Evolutionary conservation across 2,329 filamentous ascomycete genomes (phyloP), one percentile per base, ranked within the genome.

Genomic region (Nemania serpens): DNA sequence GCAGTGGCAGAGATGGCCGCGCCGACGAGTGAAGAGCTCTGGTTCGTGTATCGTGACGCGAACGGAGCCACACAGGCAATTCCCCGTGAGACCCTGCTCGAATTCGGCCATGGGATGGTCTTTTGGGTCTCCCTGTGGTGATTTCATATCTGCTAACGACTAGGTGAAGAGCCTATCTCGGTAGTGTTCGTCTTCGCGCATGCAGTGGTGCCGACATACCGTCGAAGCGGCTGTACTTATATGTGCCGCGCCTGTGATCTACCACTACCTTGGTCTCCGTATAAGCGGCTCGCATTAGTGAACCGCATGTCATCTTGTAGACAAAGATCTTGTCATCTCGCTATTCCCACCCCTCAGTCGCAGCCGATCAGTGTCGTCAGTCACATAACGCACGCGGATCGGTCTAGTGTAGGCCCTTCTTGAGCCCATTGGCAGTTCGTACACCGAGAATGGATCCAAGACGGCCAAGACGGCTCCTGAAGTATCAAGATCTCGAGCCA

Each of bases 91-190:
- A 9, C 47, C 57, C 2, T 59, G 20, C 12, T 56, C 57, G 13
- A 63, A 63, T 5, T 59, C 51, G 10, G 61, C 20, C 33, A 55
- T 13, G 5, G 61, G 48, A 33, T 63, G 60, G 20, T 51, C 56
- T 36, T 59, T 63, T 2, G 58, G 42, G 66, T 70, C 48, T 64
- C 66, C 33, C 46, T 58, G 42, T 13, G 49, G 59, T 18, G 59
- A 34, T 25, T 58, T 58, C 59, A 61, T 61, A n/a, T 15, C 54
- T 39, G 29, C 17, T 7, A n/a, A 34, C 22, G 17, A 18, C 45
- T 33, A 13, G 17, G 39, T 45, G 33, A 18, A n/a, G 5, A 45
- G 15, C 22, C 12, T 29, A 49, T 15, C 17, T 46, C 20, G 45
- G n/a, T 33, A 39, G 15, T 50, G n/a, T 22, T 48, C 22, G 12